Conservation (phyloP, 1,284 basidiomycete species). For the Erythrobasidium hasegawianum region DNA sequence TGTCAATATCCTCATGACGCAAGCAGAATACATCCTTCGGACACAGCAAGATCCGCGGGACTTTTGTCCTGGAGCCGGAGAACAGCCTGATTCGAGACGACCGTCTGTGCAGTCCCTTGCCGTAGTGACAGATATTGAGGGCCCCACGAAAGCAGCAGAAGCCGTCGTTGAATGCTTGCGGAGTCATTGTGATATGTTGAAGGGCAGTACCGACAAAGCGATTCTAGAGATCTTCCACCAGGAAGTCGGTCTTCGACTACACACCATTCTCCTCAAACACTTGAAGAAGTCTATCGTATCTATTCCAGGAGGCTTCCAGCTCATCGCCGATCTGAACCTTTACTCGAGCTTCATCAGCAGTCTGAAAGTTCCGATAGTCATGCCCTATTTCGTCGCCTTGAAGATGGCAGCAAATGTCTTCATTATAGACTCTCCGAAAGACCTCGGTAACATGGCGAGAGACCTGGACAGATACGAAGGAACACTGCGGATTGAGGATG, state of each 20-base stretch:
- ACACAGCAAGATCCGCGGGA: conserved; percentile 77
- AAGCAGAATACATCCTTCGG: conserved; percentile 90
- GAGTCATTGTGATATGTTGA: conserved; percentile 82
- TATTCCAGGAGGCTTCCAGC: conserved; percentile 84
- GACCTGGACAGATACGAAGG: conserved; percentile 93
- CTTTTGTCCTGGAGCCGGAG: conserved; percentile 81
- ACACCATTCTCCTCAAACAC: conserved; percentile 92
- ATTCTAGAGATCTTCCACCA: conserved; percentile 96
- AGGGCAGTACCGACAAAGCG: conserved; percentile 90
- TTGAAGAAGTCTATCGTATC: conserved; percentile 96
- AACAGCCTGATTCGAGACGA: conserved; percentile 57
- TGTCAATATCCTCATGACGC: conserved; percentile 92
- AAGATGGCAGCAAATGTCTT: conserved; percentile 96
- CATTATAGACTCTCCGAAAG: conserved; percentile 64
- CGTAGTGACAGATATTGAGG: conserved; percentile 47
- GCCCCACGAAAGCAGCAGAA: conserved; percentile 77
- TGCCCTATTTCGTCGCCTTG: conserved; percentile 81
- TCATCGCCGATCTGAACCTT: conserved; percentile 91
- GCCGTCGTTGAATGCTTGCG: conserved; percentile 82
- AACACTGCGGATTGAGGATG: conserved; percentile 82
- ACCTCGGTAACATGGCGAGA: conserved; percentile 87
- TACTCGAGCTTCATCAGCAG: conserved; percentile 84
- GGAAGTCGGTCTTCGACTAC: conserved; percentile 87
- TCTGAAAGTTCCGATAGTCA: conserved; percentile 64
- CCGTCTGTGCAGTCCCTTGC: not conserved